Evolutionary conservation across 352 stramenopile genomes (phyloP).

Genomic region (Paralagenidium karlingii): DNA sequence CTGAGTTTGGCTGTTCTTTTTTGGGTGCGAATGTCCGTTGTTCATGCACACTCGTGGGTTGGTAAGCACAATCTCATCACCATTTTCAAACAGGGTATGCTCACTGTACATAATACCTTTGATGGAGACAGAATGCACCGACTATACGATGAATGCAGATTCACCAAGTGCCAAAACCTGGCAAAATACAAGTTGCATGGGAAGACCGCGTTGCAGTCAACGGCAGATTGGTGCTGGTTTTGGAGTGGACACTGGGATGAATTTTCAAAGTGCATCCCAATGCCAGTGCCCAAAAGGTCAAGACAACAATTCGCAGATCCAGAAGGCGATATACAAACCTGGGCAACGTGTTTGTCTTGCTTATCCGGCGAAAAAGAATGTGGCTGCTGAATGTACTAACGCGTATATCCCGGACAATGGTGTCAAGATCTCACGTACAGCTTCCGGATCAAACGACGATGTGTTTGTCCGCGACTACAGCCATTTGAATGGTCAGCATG

Average conservation of each 20-base stretch:
- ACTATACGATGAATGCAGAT: slow-evolving; percentile 10
- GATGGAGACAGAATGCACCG: slow-evolving; percentile 21
- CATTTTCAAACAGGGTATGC: neutral
- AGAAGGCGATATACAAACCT: slow-evolving; percentile 13
- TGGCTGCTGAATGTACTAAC: slow-evolving; percentile 16
- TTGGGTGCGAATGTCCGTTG: neutral
- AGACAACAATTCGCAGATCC: slow-evolving; percentile 7
- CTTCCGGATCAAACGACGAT: slow-evolving; percentile 9
- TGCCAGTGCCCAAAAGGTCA: slow-evolving; percentile 12
- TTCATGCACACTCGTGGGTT: neutral
- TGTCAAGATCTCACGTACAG: slow-evolving; percentile 13
- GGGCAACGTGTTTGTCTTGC: slow-evolving; percentile 22
- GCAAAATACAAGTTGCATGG: slow-evolving; percentile 9
- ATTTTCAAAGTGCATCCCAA: slow-evolving; percentile 6
- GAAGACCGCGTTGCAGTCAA: slow-evolving; percentile 11
- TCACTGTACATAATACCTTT: slow-evolving; percentile 3
- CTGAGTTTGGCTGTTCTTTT: neutral
- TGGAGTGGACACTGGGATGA: slow-evolving; percentile 15
- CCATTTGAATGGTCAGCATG: slow-evolving; percentile 15
- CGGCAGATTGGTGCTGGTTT: slow-evolving; percentile 11
- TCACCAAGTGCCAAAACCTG: slow-evolving; percentile 9
- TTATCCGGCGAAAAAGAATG: slow-evolving; percentile 29
- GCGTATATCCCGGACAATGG: slow-evolving; percentile 14
- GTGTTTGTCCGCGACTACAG: slow-evolving; percentile 4
- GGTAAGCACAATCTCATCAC: neutral